Conservation (phyloP, 768 basidiomycete species). For the Lactarius psammicola region DNA sequence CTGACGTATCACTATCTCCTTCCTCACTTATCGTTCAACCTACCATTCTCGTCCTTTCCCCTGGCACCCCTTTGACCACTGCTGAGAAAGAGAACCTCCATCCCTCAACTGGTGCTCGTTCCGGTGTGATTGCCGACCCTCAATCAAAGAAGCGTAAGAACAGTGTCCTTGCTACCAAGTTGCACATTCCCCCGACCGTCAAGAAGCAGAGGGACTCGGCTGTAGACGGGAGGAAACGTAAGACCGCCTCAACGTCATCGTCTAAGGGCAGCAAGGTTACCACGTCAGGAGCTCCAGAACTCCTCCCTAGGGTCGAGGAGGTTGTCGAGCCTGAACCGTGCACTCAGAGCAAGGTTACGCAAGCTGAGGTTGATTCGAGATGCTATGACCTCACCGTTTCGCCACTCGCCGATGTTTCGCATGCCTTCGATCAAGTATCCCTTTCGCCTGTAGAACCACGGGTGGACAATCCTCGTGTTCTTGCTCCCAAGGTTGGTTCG, state of each 20-base stretch:
- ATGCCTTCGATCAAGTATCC: constrained; percentile 54
- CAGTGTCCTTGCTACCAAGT: constrained; percentile 53
- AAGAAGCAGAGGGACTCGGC: constrained; percentile 47
- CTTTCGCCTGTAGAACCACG: constrained; percentile 25
- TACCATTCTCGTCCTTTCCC: constrained; percentile 33
- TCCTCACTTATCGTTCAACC: constrained; percentile 33
- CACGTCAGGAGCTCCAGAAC: constrained; percentile 24
- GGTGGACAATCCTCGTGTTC: constrained; percentile 7
- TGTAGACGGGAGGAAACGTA: constrained; percentile 60
- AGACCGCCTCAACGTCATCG: constrained; percentile 37
- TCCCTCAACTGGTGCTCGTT: constrained; percentile 67
- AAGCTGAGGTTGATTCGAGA: constrained; percentile 63
- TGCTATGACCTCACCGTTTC: constrained; percentile 79
- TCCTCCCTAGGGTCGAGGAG: constrained; percentile 42
- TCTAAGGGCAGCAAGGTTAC: constrained; percentile 24
- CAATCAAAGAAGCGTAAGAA: constrained; percentile 66
- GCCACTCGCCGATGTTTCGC: constrained; percentile 72
- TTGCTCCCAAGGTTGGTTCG: constrained; percentile 21
- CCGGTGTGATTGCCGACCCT: constrained; percentile 40
- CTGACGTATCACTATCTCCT: constrained; percentile 30
- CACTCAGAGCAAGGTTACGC: constrained; percentile 44
- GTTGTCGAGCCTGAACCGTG: constrained; percentile 53
- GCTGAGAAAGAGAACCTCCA: constrained; percentile 77
- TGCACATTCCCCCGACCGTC: constrained; percentile 38
- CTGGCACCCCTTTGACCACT: constrained; percentile 29